Evolutionary conservation across 2,329 filamentous ascomycete species (phyloP).

Genomic region (Lasiodiplodia gonubiensis): DNA sequence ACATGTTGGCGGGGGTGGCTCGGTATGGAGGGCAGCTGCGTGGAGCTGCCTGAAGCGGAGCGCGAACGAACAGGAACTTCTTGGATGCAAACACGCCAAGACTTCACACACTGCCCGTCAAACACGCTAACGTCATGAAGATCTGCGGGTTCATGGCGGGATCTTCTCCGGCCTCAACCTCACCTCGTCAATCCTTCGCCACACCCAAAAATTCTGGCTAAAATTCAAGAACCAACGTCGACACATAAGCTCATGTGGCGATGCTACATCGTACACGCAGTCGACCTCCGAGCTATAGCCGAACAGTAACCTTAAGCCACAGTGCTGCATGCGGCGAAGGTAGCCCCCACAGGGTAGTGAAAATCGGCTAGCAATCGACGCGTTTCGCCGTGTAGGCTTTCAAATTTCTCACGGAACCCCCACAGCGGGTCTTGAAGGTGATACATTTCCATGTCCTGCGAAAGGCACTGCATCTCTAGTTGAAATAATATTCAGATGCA

Average conservation of each 20-base stretch:
- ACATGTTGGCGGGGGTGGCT: slow-evolving; percentile 35
- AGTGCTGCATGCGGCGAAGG: background rate
- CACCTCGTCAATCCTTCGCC: slow-evolving; percentile 9
- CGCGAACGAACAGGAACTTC: slow-evolving; percentile 18
- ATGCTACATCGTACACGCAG: background rate
- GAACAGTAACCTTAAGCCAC: background rate
- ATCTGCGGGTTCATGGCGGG: slow-evolving; percentile 6
- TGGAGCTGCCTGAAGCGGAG: slow-evolving; percentile 18
- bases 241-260: background rate
- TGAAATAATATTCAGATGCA: too few relatives aligned
- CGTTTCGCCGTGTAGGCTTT: too few relatives aligned
- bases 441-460: too few relatives aligned
- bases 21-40: slow-evolving; percentile 15
- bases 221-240: background rate
- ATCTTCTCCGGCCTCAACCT: slow-evolving; percentile 22
- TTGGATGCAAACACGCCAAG: slow-evolving; percentile 22
- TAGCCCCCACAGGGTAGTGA: background rate
- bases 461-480: too few relatives aligned
- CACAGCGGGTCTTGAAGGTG: background rate
- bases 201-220: background rate
- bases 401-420: background rate
- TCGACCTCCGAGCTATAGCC: background rate
- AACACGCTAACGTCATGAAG: slow-evolving; percentile 16
- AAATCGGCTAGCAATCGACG: background rate
- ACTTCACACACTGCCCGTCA: background rate